Percentiles rank a stretch among this genome's conserved stretches.
Evolutionary conservation across 2,329 filamentous ascomycete species (phyloP).

Genomic region (Pseudocercospora vitis): DNA sequence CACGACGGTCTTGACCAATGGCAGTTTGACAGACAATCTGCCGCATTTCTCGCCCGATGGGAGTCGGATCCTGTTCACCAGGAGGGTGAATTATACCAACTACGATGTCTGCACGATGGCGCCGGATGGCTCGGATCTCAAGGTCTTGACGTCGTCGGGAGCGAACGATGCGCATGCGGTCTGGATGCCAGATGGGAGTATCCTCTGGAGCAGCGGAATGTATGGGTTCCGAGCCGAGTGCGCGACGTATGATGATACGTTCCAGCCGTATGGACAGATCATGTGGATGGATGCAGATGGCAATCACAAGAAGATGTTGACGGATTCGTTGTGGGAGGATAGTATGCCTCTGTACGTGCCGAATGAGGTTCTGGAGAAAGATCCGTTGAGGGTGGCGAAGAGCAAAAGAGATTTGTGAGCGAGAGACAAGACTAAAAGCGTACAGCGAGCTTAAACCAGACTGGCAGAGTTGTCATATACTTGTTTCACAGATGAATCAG

Average conservation of each 20-base stretch:
- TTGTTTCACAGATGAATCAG: too few relatives aligned
- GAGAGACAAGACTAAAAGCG: not conserved
- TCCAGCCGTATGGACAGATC: slow-evolving; percentile 19
- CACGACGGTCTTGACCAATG: slow-evolving; percentile 17
- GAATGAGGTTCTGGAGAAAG: slow-evolving; percentile 12
- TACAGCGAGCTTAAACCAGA: too few relatives aligned
- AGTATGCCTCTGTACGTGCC: slow-evolving; percentile 18
- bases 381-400: not conserved
- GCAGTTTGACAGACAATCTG: slow-evolving; percentile 13
- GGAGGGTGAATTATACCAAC: slow-evolving; percentile 16
- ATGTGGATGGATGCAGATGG: slow-evolving; percentile 19
- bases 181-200: slow-evolving; percentile 13
- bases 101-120: slow-evolving; percentile 20
- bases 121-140: slow-evolving; percentile 19
- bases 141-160: slow-evolving; percentile 14
- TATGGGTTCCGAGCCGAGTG: slow-evolving; percentile 16
- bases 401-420: not conserved
- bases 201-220: slow-evolving; percentile 14
- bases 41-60: slow-evolving; percentile 17
- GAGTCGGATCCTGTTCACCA: slow-evolving; percentile 17
- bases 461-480: too few relatives aligned
- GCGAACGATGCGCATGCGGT: slow-evolving; percentile 22
- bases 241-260: slow-evolving; percentile 19
- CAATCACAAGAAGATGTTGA: slow-evolving; percentile 15
- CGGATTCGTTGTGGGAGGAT: slow-evolving; percentile 21